A percentile compares a stretch with the other conserved stretches of the same genome.
These are phyloP conservation scores for Dactylellina drechsleri DNA, from an alignment of 2,329 filamentous ascomycete species.

Conservation along the genomic window DNA sequence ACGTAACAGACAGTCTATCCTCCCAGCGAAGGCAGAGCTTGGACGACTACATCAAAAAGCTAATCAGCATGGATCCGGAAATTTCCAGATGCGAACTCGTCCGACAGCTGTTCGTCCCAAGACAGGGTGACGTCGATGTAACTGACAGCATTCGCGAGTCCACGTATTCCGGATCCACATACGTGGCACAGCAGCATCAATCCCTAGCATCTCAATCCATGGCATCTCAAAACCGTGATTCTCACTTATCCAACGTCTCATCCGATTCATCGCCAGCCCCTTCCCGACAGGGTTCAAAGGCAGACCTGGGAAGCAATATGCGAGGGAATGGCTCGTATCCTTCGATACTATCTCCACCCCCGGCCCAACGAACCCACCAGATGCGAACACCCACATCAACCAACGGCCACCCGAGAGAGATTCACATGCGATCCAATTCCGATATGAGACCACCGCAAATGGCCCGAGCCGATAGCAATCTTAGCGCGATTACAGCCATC, in stretches of 20 bases:
- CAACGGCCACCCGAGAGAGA: conserved; percentile 63
- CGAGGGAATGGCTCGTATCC: conserved; percentile 67
- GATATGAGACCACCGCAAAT: conserved; percentile 62
- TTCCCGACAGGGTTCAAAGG: conserved; percentile 73
- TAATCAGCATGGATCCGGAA: conserved; percentile 82
- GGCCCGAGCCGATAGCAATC: conserved; percentile 67
- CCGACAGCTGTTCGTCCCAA: conserved; percentile 87
- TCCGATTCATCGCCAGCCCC: conserved; percentile 71
- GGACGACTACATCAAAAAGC: conserved; percentile 93
- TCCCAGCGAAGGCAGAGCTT: conserved; percentile 91
- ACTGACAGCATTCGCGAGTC: conserved; percentile 69
- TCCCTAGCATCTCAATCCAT: conserved; percentile 15
- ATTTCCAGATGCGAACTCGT: conserved; percentile 87
- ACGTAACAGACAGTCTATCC: conserved; percentile 97
- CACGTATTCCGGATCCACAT: conserved; percentile 51
- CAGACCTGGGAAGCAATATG: conserved; percentile 67
- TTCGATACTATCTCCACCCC: conserved; percentile 67
- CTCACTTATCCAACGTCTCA: conserved; percentile 73
- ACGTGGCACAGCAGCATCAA: conserved; percentile 51
- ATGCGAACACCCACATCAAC: conserved; percentile 55
- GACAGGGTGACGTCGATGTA: conserved; percentile 92
- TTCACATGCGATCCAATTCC: conserved; percentile 59
- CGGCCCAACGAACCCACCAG: conserved; percentile 59
- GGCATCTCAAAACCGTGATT: conserved; percentile 69
- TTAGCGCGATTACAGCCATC: conserved; percentile 62